Evolutionary conservation across 768 basidiomycete genomes (phyloP).

Genomic region (Pholiota conissans): DNA sequence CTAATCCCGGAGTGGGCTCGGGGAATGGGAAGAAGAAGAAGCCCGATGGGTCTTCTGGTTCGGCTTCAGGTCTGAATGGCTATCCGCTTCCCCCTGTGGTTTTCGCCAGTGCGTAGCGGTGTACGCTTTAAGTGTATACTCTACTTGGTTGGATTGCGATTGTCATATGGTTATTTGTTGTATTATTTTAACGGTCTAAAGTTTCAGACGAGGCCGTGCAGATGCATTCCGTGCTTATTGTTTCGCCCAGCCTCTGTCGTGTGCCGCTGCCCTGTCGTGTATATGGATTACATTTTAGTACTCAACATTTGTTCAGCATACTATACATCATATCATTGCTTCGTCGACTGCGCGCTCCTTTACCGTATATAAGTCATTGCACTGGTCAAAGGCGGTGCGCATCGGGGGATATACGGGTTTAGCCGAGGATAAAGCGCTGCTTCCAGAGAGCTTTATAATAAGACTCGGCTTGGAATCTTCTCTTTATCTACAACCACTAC

Average conservation of each 20-base stretch:
- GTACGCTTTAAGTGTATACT: too few species aligned
- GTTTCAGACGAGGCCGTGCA: background rate
- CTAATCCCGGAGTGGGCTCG: constrained; percentile 37
- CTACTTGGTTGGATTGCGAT: background rate
- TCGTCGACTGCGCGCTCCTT: background rate
- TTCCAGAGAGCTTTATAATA: background rate
- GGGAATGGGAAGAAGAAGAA: constrained; percentile 52
- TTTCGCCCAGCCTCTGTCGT: too few species aligned
- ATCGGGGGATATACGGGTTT: background rate
- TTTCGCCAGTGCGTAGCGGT: constrained; percentile 27
- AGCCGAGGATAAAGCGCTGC: background rate
- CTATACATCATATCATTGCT: too few species aligned
- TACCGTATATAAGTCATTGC: too few species aligned
- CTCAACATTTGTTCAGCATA: too few species aligned
- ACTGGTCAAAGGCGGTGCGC: background rate
- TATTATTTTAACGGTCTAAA: background rate
- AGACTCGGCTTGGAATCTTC: background rate
- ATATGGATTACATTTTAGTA: background rate
- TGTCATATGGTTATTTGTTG: background rate
- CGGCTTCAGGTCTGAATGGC: constrained; percentile 11
- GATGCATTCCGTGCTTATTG: too few species aligned
- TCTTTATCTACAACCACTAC: constrained; percentile 5
- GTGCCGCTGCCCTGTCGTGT: background rate
- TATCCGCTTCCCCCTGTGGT: constrained; percentile 25
- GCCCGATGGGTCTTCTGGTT: constrained; percentile 15